Evolutionary conservation across 768 basidiomycete genomes (phyloP).

Genomic region (Lactarius evosmus): DNA sequence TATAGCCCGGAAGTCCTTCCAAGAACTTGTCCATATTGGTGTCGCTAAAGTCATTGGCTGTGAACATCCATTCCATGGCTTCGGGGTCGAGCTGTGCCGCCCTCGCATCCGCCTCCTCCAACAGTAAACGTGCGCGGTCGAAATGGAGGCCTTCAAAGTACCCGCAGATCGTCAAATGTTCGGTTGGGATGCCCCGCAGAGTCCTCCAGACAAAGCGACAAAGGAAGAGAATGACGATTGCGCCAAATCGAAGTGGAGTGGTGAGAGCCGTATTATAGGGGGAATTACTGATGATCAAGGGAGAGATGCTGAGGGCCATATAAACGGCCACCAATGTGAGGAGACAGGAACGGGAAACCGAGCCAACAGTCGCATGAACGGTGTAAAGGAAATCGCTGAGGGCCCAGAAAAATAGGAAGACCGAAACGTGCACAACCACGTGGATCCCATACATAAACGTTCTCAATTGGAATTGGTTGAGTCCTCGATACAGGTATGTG

Average conservation of each 20-base stretch:
- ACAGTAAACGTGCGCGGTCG: not conserved
- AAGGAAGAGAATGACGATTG: not conserved
- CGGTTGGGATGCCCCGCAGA: not conserved
- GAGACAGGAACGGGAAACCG: not conserved
- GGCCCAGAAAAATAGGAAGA: constrained; percentile 20
- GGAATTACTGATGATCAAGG: constrained; percentile 8
- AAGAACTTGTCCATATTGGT: constrained; percentile 15
- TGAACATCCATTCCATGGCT: constrained; percentile 16
- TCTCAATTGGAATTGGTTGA: constrained; percentile 4
- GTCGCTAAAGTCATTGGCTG: constrained; percentile 10
- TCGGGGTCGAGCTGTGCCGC: constrained; percentile 1
- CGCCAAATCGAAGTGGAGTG: not conserved
- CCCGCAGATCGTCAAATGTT: not conserved
- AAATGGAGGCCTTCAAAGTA: not conserved
- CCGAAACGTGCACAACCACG: constrained; percentile 12
- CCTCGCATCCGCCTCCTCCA: not conserved
- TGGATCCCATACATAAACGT: constrained; percentile 10
- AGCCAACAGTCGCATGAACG: not conserved
- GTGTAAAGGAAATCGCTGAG: constrained; percentile 15
- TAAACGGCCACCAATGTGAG: not conserved
- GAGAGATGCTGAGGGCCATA: constrained; percentile 10
- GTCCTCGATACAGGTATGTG: constrained; percentile 12
- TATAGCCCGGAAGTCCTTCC: constrained; percentile 14
- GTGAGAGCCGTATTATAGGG: constrained; percentile 22
- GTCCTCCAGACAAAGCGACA: not conserved